Percentiles rank a stretch among this genome's conserved stretches.
Evolutionary conservation across 2,329 filamentous ascomycete species (phyloP).

Genomic region (Trichoderma aggressivum): DNA sequence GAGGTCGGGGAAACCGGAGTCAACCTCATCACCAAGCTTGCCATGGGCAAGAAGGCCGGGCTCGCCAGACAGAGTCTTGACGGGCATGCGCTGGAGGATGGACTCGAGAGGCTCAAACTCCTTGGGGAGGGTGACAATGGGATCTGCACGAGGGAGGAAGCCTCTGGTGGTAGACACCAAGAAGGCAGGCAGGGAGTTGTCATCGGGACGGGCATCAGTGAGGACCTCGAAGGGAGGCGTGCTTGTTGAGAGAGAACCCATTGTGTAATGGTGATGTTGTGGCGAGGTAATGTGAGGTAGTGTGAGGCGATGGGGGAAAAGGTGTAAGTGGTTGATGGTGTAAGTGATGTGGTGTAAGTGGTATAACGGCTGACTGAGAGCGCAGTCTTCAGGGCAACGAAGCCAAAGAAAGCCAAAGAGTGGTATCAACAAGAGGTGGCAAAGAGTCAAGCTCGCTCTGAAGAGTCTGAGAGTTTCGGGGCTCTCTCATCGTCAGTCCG

Average conservation of each 20-base stretch:
- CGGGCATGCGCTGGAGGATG: slow-evolving; percentile 73
- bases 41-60: slow-evolving; percentile 74
- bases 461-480: slow-evolving; percentile 1
- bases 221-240: slow-evolving; percentile 55
- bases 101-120: slow-evolving; percentile 72
- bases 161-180: slow-evolving; percentile 74
- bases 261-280: slow-evolving; percentile 24
- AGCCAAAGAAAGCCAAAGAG: background rate
- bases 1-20: slow-evolving; percentile 72
- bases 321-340: slow-evolving; percentile 13
- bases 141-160: slow-evolving; percentile 67
- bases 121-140: slow-evolving; percentile 60
- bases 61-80: slow-evolving; percentile 68
- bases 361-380: background rate
- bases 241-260: slow-evolving; percentile 40
- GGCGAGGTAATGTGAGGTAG: background rate
- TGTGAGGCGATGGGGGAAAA: background rate
- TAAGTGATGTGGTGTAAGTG: slow-evolving; percentile 10
- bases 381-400: background rate
- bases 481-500: slow-evolving; percentile 20
- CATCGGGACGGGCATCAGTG: slow-evolving; percentile 58
- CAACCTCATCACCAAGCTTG: slow-evolving; percentile 70
- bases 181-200: slow-evolving; percentile 66
- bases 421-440: slow-evolving; percentile 7
- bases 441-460: background rate